Evolutionary conservation across 768 basidiomycete genomes (phyloP).

Genomic region (Tremella mesenterica): DNA sequence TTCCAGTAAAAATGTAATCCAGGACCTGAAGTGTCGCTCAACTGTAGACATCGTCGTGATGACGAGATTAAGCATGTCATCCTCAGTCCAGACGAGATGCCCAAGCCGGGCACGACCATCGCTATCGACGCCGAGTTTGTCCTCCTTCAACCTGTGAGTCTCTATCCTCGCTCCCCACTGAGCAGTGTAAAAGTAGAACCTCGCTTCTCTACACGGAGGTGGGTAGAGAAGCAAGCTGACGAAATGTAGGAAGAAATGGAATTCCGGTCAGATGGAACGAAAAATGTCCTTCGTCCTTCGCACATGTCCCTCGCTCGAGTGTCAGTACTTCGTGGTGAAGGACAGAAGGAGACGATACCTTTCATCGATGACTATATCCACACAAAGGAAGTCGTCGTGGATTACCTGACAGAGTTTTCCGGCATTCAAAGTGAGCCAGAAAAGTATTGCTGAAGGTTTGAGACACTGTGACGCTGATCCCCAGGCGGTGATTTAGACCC

Average conservation of each 20-base stretch:
- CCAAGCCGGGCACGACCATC: constrained; percentile 73
- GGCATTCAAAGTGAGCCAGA: constrained; percentile 86
- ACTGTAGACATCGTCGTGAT: constrained; percentile 64
- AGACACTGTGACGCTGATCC: constrained; percentile 5
- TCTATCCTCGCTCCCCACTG: background rate
- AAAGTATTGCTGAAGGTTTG: no score
- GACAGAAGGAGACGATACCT: constrained; percentile 67
- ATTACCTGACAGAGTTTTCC: constrained; percentile 94
- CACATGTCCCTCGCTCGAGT: constrained; percentile 88
- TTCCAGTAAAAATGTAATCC: no score
- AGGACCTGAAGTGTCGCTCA: no score
- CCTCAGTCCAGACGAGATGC: constrained; percentile 65
- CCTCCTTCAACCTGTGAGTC: constrained; percentile 74
- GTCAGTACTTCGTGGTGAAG: constrained; percentile 81
- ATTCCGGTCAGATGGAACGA: constrained; percentile 86
- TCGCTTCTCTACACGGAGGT: no score
- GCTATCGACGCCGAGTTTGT: constrained; percentile 98
- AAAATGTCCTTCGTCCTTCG: constrained; percentile 82
- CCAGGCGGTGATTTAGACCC: constrained; percentile 92
- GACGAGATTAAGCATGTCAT: constrained; percentile 67
- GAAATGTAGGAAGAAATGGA: constrained; percentile 83
- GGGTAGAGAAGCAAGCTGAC: background rate
- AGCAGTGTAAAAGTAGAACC: no score
- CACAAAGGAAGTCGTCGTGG: constrained; percentile 87
- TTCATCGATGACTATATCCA: constrained; percentile 99